Evolutionary conservation across 495 filamentous ascomycete species (phyloP).

Genomic region (Extremus antarcticus): DNA sequence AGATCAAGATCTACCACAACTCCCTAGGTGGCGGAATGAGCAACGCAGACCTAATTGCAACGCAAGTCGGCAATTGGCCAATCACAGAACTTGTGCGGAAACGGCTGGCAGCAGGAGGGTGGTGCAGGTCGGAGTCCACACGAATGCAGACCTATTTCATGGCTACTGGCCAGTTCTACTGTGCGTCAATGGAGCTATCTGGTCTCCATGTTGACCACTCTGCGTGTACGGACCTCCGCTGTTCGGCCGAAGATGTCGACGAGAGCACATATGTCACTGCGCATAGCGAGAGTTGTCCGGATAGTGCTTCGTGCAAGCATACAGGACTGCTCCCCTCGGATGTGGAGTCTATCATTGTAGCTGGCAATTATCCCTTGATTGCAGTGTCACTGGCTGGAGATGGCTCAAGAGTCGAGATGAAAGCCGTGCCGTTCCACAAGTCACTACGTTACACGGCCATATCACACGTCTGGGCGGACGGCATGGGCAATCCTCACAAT

Average conservation of each 20-base stretch:
- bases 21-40: neutral
- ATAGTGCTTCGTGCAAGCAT: neutral
- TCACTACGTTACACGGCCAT: neutral
- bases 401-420: neutral
- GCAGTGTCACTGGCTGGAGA: neutral
- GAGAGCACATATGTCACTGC: neutral
- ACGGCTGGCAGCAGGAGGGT: neutral
- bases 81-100: neutral
- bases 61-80: neutral
- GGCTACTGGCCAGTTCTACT: neutral
- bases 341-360: neutral
- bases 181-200: neutral
- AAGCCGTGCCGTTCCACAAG: neutral
- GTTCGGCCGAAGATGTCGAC: neutral
- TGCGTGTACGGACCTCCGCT: neutral
- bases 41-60: neutral
- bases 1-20: neutral
- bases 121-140: neutral
- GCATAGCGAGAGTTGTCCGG: neutral
- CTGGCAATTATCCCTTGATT: neutral
- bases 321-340: neutral
- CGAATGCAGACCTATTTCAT: neutral
- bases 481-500: neutral
- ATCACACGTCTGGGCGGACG: conserved; percentile 3
- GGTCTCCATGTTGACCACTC: neutral